Evolutionary conservation across 2,329 filamentous ascomycete species (phyloP).

Genomic region (Calonectria multiphialidica): DNA sequence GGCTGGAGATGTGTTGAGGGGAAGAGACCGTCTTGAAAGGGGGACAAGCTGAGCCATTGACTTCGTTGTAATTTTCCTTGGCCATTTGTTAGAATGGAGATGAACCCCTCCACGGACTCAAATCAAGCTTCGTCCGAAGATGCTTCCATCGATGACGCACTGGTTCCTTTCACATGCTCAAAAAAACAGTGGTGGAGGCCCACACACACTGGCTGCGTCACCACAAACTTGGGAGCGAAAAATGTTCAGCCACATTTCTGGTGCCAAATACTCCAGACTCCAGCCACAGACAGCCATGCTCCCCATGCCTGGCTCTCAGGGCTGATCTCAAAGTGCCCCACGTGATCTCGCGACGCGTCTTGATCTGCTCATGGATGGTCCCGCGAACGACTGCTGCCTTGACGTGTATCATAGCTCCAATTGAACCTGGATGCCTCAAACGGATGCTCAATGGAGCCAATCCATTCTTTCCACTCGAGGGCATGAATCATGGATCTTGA

Average conservation of each 20-base stretch:
- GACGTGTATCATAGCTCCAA: background rate
- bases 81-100: background rate
- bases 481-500: constrained; percentile 57
- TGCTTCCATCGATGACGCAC: constrained; percentile 39
- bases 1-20: background rate
- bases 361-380: background rate
- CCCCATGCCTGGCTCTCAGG: background rate
- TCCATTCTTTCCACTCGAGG: constrained; percentile 25
- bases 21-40: background rate
- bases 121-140: constrained; percentile 13
- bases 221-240: background rate
- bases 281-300: too few relatives aligned
- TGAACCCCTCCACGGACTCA: background rate
- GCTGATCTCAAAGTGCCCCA: constrained; percentile 23
- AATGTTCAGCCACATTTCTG: too few relatives aligned
- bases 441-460: constrained; percentile 38
- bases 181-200: constrained; percentile 15
- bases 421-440: background rate
- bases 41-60: background rate
- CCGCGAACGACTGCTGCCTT: constrained; percentile 21
- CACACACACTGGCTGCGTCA: constrained; percentile 25
- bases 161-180: constrained; percentile 40
- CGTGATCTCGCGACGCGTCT: constrained; percentile 48
- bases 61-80: background rate
- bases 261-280: too few relatives aligned